phyloP scores from a whole-genome alignment of 345 rosid species.

The Populus pruinosa region DNA sequence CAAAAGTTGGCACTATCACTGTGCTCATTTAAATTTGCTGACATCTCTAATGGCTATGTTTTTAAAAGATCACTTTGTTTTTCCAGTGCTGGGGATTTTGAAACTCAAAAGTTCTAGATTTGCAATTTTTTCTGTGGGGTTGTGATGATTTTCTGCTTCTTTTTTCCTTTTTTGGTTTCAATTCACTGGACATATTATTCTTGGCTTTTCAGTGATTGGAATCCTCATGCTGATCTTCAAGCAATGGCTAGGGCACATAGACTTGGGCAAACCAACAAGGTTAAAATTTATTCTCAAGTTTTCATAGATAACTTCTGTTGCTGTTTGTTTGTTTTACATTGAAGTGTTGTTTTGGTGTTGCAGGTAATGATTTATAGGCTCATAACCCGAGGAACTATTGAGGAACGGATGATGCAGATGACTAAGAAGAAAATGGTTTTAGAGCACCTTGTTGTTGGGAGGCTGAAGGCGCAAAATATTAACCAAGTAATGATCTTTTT shows the following conservation, averaged over 20 bases:
- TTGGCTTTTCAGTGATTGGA: conserved; percentile 84
- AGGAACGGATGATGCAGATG: conserved; percentile 98
- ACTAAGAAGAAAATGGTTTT: conserved; percentile 99
- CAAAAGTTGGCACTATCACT: neutral
- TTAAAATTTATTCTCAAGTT: conserved; percentile 22
- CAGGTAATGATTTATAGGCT: conserved; percentile 98
- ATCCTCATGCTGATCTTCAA: conserved; percentile 99
- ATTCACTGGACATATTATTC: conserved; percentile 10
- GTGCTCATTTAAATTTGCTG: neutral
- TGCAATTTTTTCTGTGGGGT: neutral
- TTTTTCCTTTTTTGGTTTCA: neutral
- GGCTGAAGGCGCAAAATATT: conserved; percentile 90
- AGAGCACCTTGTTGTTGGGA: conserved; percentile 99
- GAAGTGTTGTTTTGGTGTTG: conserved; percentile 22
- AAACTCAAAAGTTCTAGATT: neutral
- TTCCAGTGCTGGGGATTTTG: neutral
- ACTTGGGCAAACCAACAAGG: conserved; percentile 98
- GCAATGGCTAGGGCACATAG: conserved; percentile 99
- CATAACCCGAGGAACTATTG: conserved; percentile 85
- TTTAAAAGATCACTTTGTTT: neutral
- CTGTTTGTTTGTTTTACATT: neutral
- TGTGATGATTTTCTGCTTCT: neutral
- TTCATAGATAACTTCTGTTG: neutral
- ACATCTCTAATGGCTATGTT: neutral
- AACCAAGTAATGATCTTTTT: conserved; percentile 62